Conservation (phyloP, 2,329 filamentous ascomycete genomes). For the Ophiocordyceps camponoti-saundersi region DNA sequence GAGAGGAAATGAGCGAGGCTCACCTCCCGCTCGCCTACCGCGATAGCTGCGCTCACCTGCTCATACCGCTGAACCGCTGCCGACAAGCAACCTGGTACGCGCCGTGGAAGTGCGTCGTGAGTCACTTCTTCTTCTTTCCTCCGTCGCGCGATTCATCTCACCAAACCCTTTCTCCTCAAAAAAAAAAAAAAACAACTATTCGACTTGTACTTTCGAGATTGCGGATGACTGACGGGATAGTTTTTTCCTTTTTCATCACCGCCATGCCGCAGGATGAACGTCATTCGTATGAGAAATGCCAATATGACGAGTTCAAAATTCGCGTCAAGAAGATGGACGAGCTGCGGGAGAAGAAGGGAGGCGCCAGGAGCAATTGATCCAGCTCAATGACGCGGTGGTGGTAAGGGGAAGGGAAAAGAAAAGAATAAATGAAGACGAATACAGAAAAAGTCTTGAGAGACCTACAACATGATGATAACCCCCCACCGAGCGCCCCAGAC, state of each 20-base stretch:
- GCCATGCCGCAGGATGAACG: conserved; percentile 97
- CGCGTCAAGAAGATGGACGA: conserved; percentile 98
- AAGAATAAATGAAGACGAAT: too few relatives aligned
- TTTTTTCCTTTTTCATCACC: too few relatives aligned
- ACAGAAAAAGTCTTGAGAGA: too few relatives aligned
- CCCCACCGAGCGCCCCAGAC: too few relatives aligned
- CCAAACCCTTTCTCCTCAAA: too few relatives aligned
- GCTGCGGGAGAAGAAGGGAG: conserved; percentile 69
- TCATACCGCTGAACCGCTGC: conserved; percentile 93
- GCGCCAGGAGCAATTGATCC: conserved; percentile 65
- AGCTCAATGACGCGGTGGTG: background rate
- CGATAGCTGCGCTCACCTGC: conserved; percentile 85
- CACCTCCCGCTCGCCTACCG: conserved; percentile 79
- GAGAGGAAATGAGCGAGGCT: conserved; percentile 88
- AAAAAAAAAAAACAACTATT: background rate
- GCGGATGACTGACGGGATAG: background rate
- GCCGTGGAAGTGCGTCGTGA: conserved; percentile 94
- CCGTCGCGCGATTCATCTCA: too few relatives aligned
- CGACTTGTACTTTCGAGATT: background rate
- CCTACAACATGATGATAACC: too few relatives aligned
- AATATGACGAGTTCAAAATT: conserved; percentile 98
- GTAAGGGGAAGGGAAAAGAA: too few relatives aligned
- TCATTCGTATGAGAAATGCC: conserved; percentile 98
- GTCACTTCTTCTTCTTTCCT: conserved; percentile 12
- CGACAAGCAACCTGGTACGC: conserved; percentile 83